phyloP scores from a whole-genome alignment of 2,329 filamentous ascomycete genomes.

The Penicillium hordei region DNA sequence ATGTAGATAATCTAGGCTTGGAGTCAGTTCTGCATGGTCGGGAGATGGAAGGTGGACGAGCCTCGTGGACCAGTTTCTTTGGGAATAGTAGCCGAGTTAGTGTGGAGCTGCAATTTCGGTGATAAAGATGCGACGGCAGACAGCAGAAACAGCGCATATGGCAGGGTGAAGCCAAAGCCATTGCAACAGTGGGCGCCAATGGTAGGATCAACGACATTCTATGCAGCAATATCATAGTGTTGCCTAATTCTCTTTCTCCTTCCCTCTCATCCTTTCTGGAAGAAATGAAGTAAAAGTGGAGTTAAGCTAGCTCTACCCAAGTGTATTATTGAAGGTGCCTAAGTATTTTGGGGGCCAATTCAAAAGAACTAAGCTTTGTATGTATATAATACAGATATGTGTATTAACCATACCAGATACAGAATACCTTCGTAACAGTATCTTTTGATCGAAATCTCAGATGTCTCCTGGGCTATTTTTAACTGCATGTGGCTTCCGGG shows the following conservation, averaged over 20 bases:
- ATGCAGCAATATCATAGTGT: constrained; percentile 1
- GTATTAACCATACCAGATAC: background rate
- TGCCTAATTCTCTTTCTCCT: background rate
- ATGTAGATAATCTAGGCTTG: no score
- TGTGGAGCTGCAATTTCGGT: background rate
- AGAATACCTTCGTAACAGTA: background rate
- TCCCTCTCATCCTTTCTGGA: no score
- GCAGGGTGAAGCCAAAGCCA: constrained; percentile 31
- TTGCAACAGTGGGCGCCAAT: background rate
- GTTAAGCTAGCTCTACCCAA: no score
- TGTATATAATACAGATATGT: no score
- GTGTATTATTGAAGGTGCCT: background rate
- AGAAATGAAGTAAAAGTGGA: no score
- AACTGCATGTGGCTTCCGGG: background rate
- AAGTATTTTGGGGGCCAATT: background rate
- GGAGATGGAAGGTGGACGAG: background rate
- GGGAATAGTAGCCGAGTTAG: background rate
- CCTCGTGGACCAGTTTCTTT: background rate
- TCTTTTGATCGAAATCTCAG: no score
- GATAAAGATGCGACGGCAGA: constrained; percentile 26
- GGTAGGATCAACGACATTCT: background rate
- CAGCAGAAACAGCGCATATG: constrained; percentile 12
- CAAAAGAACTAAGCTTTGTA: no score
- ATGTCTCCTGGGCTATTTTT: constrained; percentile 1
- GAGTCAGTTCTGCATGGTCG: background rate